Base-by-base conservation (phyloP, 768 basidiomycete genomes). In the Infundibulicybe gibba region DNA sequence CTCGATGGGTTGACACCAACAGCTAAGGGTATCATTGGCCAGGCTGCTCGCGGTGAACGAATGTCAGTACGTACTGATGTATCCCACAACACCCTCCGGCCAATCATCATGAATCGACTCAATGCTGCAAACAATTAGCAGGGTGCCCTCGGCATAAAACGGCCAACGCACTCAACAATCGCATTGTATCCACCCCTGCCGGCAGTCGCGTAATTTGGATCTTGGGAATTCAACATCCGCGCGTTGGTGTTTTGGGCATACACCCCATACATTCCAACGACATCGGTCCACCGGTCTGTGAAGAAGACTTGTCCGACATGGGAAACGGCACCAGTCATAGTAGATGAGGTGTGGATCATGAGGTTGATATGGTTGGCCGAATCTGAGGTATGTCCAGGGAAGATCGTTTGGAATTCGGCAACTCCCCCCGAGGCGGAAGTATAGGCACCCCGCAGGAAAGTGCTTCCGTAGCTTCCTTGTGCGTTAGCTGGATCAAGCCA, bases 1-100 rank as follows among this genome's bases (percentile, higher is more conserved):
- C 50, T 59, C 12, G 59, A 53, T 10, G 64, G 54, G 42, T 65
- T 55, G 2, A 66, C 54, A 5, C 63, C 65, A 46, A 67, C 61
- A 38, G 65, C 65, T 62, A 35, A 15, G 40, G 17, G 15, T 17
- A 33, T 21, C 15, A 37, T 31, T 43, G 39, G 40, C 30, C 16
- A 34, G 3, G 20, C 33, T 19, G 2, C 13, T 31, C 25, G 19
- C 11, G 12, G 30, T 20, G 21, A 43, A 35, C 6, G 31, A 19
- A 14, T 39, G 13, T 33, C 15, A 42, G 15, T 13, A 55, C 61
- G 40, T 12, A 65, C 63, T 63, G 49, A 67, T 66, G 43, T 57
- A 63, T 9, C 65, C 65, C 9, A 59, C 41, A 5, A 67, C 51
- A 32, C 65, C 65, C 17, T 60, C 59, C n/a, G 60, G 51, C 55